Base-by-base conservation (phyloP, 2,329 filamentous ascomycete genomes). In the Sporothrix luriei region DNA sequence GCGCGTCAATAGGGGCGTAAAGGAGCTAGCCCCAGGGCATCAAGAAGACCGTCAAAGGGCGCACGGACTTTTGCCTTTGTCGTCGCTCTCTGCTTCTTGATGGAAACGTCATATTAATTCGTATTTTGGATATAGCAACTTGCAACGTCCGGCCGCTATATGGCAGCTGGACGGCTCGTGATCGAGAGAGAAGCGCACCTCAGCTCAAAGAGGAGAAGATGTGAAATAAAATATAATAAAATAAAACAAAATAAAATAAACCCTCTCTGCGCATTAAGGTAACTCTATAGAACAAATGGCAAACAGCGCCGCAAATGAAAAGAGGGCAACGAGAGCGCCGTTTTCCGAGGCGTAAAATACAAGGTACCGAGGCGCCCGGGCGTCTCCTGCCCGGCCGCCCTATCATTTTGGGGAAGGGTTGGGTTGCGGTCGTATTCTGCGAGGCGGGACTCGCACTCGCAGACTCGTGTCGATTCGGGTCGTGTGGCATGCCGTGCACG, bases 101-200 rank as follows among this genome's bases (percentile, higher is more conserved):
- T 49, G 33, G 61, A 64, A 62, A 13, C 24, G 43, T 49, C 61
- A 49, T 49, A 64, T 64, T 33, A 62, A 49, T n/a, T 49, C 61
- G 10, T 64, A 49, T 64, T 48, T 64, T 21, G 16, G 33, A 6
- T 26, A 38, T 40, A 13, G 10, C n/a, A 46, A 62, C 26, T 11
- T 26, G 38, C 24, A 29, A 48, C 38, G 43, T 5, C 43, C 16
- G 43, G n/a, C 21, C 29, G 43, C 61, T 49, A 26, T 11, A 26
- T 46, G 57, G 7, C 24, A 43, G 57, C 38, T 43, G 38, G 16
- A n/a, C 7, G n/a, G 6, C 57, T 24, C 9, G 38, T 61, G 38
- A 62, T 46, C 57, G 38, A n/a, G n/a, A 33, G 16, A 49, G 14
- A 64, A n/a, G 13, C 29, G n/a, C 9, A 49, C 21, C n/a, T n/a